These are phyloP conservation scores for Vigna angularis DNA, from an alignment of 306 rosid species.

Conservation along the genomic window DNA sequence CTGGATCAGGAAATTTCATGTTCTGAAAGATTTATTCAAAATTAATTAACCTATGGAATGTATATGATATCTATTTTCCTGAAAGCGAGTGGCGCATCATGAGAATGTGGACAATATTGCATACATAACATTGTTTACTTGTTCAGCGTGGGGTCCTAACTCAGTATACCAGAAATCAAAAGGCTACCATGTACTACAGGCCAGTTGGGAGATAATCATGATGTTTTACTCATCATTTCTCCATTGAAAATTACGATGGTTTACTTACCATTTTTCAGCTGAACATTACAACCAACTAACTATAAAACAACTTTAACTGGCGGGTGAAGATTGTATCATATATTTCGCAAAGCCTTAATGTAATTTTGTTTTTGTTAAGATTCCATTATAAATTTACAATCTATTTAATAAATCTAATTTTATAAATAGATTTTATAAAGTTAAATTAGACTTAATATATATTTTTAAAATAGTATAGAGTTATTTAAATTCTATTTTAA, in stretches of 20 bases:
- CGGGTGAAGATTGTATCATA: not conserved
- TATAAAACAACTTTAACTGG: not conserved
- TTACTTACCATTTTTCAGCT: not conserved
- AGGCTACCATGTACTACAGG: not conserved
- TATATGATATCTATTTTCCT: not conserved
- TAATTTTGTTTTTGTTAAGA: too few relatives aligned
- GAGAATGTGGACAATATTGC: not conserved
- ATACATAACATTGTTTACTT: not conserved
- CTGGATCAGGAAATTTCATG: slow-evolving; percentile 19
- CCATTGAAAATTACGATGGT: slow-evolving; percentile 4
- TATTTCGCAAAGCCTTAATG: not conserved
- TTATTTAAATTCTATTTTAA: too few relatives aligned
- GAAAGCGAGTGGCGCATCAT: slow-evolving; percentile 10
- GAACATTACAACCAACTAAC: not conserved
- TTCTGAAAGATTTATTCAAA: not conserved
- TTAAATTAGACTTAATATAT: too few relatives aligned
- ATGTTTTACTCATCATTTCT: not conserved
- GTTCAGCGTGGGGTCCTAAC: slow-evolving; percentile 3
- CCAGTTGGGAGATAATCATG: slow-evolving; percentile 1
- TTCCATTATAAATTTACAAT: too few relatives aligned
- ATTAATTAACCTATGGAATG: not conserved
- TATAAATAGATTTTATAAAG: too few relatives aligned
- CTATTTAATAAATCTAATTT: too few relatives aligned
- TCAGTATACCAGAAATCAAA: slow-evolving; percentile 7
- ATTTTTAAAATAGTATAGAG: too few relatives aligned